These are phyloP conservation scores for Pseudogymnoascus sp. DNA, from an alignment of 2,329 filamentous ascomycete genomes.

Conservation along the genomic window DNA sequence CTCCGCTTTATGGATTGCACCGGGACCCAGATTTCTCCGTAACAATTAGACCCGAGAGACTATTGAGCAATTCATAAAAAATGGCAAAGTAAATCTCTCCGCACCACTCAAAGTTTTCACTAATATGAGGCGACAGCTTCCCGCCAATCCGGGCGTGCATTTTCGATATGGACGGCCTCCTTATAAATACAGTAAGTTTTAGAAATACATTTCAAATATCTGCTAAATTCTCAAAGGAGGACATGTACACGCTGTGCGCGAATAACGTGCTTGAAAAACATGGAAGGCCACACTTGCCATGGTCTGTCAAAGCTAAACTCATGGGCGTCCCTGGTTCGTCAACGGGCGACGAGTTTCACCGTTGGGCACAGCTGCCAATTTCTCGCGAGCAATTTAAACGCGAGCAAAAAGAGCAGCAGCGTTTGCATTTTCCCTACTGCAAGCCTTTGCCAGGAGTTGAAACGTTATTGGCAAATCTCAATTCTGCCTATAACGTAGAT, in stretches of 20 bases:
- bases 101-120: constrained; percentile 30
- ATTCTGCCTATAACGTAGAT: constrained; percentile 11
- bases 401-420: constrained; percentile 55
- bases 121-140: constrained; percentile 48
- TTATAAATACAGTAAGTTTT: constrained; percentile 64
- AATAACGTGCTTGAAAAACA: constrained; percentile 75
- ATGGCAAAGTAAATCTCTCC: not conserved
- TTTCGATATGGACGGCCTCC: constrained; percentile 97
- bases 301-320: constrained; percentile 86
- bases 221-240: constrained; percentile 45
- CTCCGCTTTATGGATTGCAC: not conserved
- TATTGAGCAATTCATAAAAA: not conserved
- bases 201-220: not conserved
- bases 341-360: constrained; percentile 54
- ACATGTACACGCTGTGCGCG: constrained; percentile 72
- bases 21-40: not conserved
- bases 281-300: constrained; percentile 67
- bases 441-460: constrained; percentile 70
- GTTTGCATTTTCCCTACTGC: constrained; percentile 60
- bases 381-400: constrained; percentile 54
- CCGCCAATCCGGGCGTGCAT: constrained; percentile 81
- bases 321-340: constrained; percentile 24
- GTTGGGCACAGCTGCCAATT: constrained; percentile 83
- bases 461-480: constrained; percentile 54
- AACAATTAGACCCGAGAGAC: not conserved